Evolutionary conservation across 2,329 filamentous ascomycete species (phyloP), one percentile per base, ranked within the genome.

Genomic region (Colletotrichum noveboracense): DNA sequence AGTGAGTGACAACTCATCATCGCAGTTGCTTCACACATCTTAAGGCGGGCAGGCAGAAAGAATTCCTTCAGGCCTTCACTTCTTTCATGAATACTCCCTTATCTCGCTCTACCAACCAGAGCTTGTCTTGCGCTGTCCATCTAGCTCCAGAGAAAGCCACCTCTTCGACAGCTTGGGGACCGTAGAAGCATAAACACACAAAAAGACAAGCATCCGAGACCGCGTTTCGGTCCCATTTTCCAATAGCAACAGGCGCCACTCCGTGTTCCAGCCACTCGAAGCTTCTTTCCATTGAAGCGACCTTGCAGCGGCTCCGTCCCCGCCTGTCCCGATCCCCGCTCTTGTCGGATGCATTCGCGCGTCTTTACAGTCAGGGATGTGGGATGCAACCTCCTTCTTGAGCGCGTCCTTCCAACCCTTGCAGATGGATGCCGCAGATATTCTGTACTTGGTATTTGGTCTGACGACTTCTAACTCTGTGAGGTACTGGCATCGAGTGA

Each of bases 251-350:
- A 71, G 61, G 58, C 66, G 66, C 55, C 61, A 70, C 21, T 34
- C 12, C 48, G 30, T 24, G 36, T 13, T n/a, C 26, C 13, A 32
- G 70, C 55, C 62, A 62, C 62, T 62, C 56, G 55, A 70, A 67
- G 62, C 72, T 48, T 62, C 52, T 48, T 34, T 66, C 55, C 21
- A 58, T 6, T 12, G 28, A 61, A 52, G 26, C 18, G 60, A 61
- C 52, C 72, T 61, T 71, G 72, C 68, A 74, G 71, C 71, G 48
- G 60, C 61, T 72, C 69, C 32, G 38, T 75, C 55, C 52, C 65
- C 65, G 69, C 58, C 69, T 21, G 13, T 72, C 38, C 62, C 62
- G 62, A 48, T 32, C 61, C 55, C 73, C 73, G 38, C 73, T 72
- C 38, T 67, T 64, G 21, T 64, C 26, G 21, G 26, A 62, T 32